Evolutionary conservation across 1,284 basidiomycete species (phyloP).

Genomic region (Ceratobasidium sp.): DNA sequence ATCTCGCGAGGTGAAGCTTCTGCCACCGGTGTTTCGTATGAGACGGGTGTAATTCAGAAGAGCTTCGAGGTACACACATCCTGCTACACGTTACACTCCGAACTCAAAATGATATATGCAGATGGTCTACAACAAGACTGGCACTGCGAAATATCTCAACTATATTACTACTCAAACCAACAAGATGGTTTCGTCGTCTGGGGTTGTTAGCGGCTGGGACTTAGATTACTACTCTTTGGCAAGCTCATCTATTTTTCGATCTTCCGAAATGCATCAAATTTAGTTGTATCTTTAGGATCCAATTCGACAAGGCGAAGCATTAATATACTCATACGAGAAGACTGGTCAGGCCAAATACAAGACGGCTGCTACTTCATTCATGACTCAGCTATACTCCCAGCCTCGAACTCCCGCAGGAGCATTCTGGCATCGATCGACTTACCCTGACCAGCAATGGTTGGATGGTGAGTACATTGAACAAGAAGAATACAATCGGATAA

Average conservation of each 20-base stretch:
- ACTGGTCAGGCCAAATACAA: constrained; percentile 28
- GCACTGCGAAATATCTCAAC: constrained; percentile 27
- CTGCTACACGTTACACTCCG: not conserved
- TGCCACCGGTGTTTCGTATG: constrained; percentile 20
- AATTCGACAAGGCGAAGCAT: constrained; percentile 20
- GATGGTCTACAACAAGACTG: constrained; percentile 35
- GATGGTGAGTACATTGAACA: not conserved
- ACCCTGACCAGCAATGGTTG: constrained; percentile 36
- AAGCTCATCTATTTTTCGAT: not conserved
- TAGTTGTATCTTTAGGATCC: not conserved
- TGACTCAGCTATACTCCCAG: constrained; percentile 28
- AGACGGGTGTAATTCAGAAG: constrained; percentile 35
- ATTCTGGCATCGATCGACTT: constrained; percentile 35
- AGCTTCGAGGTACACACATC: constrained; percentile 26
- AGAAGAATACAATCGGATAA: too few relatives aligned
- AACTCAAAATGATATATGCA: not conserved
- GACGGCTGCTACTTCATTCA: constrained; percentile 12
- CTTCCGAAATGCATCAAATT: not conserved
- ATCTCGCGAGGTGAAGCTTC: constrained; percentile 29
- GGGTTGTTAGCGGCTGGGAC: constrained; percentile 14
- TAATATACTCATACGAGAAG: constrained; percentile 31
- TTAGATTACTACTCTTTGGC: constrained; percentile 21
- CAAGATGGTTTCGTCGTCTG: constrained; percentile 33
- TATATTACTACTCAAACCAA: constrained; percentile 37
- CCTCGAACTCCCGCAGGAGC: constrained; percentile 32